Evolutionary conservation across 2,329 filamentous ascomycete genomes (phyloP), one percentile per base, ranked within the genome.

Genomic region (Arthrinium puccinioides): DNA sequence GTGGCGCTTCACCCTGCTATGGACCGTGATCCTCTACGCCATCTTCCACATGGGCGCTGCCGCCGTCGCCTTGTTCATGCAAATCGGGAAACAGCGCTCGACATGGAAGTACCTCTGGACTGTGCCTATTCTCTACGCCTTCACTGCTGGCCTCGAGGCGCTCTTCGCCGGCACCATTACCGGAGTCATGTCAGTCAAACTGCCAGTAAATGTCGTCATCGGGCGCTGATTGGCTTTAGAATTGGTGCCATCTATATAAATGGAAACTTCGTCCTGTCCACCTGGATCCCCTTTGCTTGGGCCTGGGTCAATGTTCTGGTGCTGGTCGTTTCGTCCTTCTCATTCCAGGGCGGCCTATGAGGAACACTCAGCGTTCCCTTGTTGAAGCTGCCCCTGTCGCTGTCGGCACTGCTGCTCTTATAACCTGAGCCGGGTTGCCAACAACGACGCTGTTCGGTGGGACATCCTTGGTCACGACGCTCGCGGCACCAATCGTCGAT

Each of bases 241-340:
- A 66, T 94, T 15, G 87, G 85, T 10, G 85, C 82, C 8, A 76
- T 90, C 24, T 95, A 94, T 55, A 76, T 79, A 49, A 76, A 83
- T 3, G 89, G 87, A 29, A 87, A 83, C 60, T 94, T 90, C 56
- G 72, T 80, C 51, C 92, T 95, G 87, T 90, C 87, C 31, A 95
- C 89, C 0, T 95, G 88, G 88, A 85, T 94, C 36, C 89, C 89
- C 0, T 84, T 92, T 53, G 74, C 89, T 16, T 95, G 89, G 89
- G 86, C 79, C 1, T 73, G 86, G 54, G 83, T 90, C 58, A 94
- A 87, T 57, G 80, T 90, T 9, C 60, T 95, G 32, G 74, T 94
- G 21, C 67, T 96, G 31, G 79, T 95, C 34, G 69, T 94, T 44
- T 92, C 87, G 5, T 92, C 87, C 4, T 95, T 95, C 58, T 86